These are phyloP conservation scores for Sordariomycetes sp. DNA, from an alignment of 2,329 filamentous ascomycete species.

Conservation along the genomic window DNA sequence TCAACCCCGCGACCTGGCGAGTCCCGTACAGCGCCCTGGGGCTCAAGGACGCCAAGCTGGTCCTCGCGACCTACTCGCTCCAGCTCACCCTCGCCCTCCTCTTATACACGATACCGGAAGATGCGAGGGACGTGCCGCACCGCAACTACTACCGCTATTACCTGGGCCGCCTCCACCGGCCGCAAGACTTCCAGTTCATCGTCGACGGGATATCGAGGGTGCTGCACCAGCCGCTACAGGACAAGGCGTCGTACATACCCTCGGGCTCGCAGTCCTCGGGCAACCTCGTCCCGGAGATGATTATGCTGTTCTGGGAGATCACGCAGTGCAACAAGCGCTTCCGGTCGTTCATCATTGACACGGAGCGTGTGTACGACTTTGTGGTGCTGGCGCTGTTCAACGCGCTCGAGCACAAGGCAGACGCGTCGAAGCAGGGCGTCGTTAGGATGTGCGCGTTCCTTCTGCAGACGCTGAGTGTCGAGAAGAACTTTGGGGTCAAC, in stretches of 20 bases:
- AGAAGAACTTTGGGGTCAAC: constrained; percentile 78
- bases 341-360: constrained; percentile 92
- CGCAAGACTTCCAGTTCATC: constrained; percentile 95
- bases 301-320: constrained; percentile 96
- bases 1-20: constrained; percentile 87
- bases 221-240: constrained; percentile 82
- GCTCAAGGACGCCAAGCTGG: constrained; percentile 81
- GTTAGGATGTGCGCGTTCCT: constrained; percentile 97
- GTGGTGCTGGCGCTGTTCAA: constrained; percentile 85
- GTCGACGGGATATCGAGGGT: constrained; percentile 90
- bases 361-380: constrained; percentile 85
- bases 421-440: constrained; percentile 78
- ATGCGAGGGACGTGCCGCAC: constrained; percentile 45
- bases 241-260: constrained; percentile 77
- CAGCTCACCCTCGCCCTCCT: constrained; percentile 80
- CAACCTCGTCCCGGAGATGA: constrained; percentile 73
- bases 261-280: constrained; percentile 62
- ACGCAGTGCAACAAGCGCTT: constrained; percentile 97
- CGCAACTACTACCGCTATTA: constrained; percentile 96
- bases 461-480: constrained; percentile 86
- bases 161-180: constrained; percentile 75
- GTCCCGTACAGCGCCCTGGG: constrained; percentile 89
- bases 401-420: constrained; percentile 76
- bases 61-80: constrained; percentile 80
- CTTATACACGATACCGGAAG: constrained; percentile 78